phyloP scores from a whole-genome alignment of 305 asterid species.

The Vinca major region DNA sequence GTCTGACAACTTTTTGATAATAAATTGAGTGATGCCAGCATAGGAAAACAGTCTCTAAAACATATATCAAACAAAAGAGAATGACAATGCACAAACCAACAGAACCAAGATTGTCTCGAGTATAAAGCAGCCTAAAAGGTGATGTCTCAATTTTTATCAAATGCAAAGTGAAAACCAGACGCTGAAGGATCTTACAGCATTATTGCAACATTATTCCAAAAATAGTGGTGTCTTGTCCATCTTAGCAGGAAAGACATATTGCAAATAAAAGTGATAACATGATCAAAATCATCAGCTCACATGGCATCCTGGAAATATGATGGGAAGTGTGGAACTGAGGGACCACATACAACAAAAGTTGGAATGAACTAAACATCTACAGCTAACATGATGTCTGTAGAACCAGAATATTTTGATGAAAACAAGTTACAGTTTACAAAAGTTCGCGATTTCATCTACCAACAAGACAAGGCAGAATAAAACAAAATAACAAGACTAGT shows the following conservation, averaged over 20 bases:
- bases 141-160: no score
- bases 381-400: not conserved
- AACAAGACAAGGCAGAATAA: not conserved
- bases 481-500: not conserved
- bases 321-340: not conserved
- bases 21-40: not conserved
- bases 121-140: not conserved
- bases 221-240: not conserved
- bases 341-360: not conserved
- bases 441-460: not conserved
- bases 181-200: not conserved
- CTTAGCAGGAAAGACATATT: not conserved
- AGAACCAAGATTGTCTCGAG: not conserved
- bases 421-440: not conserved
- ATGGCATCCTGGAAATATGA: not conserved
- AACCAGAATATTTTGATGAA: not conserved
- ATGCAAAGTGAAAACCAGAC: no score
- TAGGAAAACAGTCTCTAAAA: not conserved
- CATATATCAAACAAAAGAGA: slow-evolving; percentile 2
- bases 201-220: not conserved
- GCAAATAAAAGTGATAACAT: not conserved
- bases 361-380: not conserved
- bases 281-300: not conserved
- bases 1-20: not conserved
- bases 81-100: not conserved